Conservation (phyloP, 306 rosid species). For the Dalbergia cochinchinensis region DNA sequence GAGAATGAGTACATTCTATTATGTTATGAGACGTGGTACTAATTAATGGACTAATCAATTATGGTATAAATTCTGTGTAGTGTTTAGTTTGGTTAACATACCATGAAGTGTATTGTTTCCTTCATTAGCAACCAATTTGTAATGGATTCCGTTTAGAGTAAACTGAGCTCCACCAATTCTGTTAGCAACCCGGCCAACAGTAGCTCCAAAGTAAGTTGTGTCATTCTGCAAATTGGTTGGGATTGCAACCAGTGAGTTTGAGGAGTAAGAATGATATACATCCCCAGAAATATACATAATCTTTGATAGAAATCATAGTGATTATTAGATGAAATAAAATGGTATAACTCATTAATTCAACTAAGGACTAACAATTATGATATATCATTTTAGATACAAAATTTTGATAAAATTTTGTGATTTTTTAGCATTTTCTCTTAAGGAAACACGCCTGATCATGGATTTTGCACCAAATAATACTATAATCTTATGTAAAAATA, state of each 20-base stretch:
- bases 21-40: not conserved
- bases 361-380: no score
- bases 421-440: not conserved
- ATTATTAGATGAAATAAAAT: no score
- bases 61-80: constrained; percentile 2
- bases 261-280: no score
- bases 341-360: no score
- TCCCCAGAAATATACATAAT: no score
- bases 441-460: not conserved
- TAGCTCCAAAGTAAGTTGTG: constrained; percentile 70
- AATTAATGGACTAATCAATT: not conserved
- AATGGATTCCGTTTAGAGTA: constrained; percentile 64
- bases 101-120: constrained; percentile 88
- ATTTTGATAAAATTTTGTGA: no score
- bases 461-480: not conserved
- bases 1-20: constrained; percentile 1
- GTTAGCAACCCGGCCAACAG: constrained; percentile 88
- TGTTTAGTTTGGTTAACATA: constrained; percentile 26
- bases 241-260: no score
- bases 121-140: constrained; percentile 75
- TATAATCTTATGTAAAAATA: not conserved
- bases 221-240: constrained; percentile 58
- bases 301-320: no score
- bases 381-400: no score
- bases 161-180: constrained; percentile 88